Evolutionary conservation across 768 basidiomycete species (phyloP), one percentile per base, ranked within the genome.

Genomic region (Daedaleopsis sinensis): DNA sequence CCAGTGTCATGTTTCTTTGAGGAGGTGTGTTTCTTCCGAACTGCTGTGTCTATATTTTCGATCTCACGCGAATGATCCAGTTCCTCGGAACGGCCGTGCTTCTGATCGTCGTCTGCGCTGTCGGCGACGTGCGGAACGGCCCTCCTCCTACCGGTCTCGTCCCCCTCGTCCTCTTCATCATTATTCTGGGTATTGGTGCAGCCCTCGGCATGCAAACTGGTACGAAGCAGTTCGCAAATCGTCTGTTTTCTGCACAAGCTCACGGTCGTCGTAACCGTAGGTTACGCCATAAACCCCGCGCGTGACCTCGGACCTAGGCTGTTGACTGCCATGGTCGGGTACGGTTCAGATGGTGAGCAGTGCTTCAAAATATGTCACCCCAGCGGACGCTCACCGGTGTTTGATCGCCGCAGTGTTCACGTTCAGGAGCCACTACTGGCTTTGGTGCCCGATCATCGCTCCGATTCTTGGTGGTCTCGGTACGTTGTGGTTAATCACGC

Each of bases 221-320:
- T 12, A 24, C 50, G 9, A 21, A 46, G 23, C 47, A 52, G 39
- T 38, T 46, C 38, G 35, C n/a, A 15, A n/a, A n/a, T 18, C 16
- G 24, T 12, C 2, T 6, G 39, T 19, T 12, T 21, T 38, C 21
- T 18, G 48, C 55, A 16, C 47, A 60, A 37, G 27, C 24, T 38
- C 39, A 11, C 47, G n/a, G n/a, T n/a, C 52, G 55, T 24, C 27
- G 21, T 24, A 24, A 49, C 47, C 19, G 19, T 12, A 81, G 85
- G 82, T 49, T 86, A 79, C 63, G 84, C 88, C 5, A 74, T 89
- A 53, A 90, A 90, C 65, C 89, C 89, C 43, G 87, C 89, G 36
- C 85, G 89, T 67, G 89, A 90, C 73, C 74, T 90, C 32, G 89
- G 89, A 5, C 89, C 89, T 1, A 80, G 89, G 10, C 65, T 90